These are phyloP conservation scores for Aspergillus diversus DNA, from an alignment of 495 filamentous ascomycete species.

Conservation along the genomic window DNA sequence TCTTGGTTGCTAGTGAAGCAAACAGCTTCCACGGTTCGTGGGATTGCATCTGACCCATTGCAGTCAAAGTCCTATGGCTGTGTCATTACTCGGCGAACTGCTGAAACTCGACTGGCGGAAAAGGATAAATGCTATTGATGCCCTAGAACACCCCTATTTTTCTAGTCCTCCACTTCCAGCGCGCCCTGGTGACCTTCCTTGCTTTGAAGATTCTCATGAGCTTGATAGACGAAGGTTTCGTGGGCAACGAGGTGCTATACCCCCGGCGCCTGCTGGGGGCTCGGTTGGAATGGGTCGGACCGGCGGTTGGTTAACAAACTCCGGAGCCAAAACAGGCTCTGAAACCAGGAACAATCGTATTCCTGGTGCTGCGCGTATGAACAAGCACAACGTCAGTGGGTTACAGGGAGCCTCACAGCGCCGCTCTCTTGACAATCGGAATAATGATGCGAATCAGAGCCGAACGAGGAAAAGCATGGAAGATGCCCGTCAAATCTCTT, in stretches of 20 bases:
- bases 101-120: constrained; percentile 86
- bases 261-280: constrained; percentile 87
- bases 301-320: constrained; percentile 55
- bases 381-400: constrained; percentile 30
- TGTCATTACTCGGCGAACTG: constrained; percentile 80
- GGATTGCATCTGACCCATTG: constrained; percentile 11
- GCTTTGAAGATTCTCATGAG: constrained; percentile 94
- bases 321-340: constrained; percentile 32
- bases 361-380: constrained; percentile 36
- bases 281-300: constrained; percentile 78
- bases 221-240: constrained; percentile 88
- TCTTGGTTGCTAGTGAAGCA: neutral
- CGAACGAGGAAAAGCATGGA: constrained; percentile 22
- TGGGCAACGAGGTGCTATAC: constrained; percentile 73
- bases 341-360: constrained; percentile 40
- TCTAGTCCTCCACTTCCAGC: constrained; percentile 75
- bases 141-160: constrained; percentile 92
- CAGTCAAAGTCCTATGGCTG: constrained; percentile 60
- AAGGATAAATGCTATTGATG: constrained; percentile 93
- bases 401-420: constrained; percentile 28
- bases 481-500: constrained; percentile 26
- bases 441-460: constrained; percentile 13
- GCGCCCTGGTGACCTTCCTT: constrained; percentile 78
- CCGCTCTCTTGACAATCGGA: constrained; percentile 30
- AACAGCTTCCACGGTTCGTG: neutral